Percentiles rank a stretch among this genome's conserved stretches.
phyloP scores from a whole-genome alignment of 2,329 filamentous ascomycete genomes.

The Amylocarpus encephaloides region DNA sequence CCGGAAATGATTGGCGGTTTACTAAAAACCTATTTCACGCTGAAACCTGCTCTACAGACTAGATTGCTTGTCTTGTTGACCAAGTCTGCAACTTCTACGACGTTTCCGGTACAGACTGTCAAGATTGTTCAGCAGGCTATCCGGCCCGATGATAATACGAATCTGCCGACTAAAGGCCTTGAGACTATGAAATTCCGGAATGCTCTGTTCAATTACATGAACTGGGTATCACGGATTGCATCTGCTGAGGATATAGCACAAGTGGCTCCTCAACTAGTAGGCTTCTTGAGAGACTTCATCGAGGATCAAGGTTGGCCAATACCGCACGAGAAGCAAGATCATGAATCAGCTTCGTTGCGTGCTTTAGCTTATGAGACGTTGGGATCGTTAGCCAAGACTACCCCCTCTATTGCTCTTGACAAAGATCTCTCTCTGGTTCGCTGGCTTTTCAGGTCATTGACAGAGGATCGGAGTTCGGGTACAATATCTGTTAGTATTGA shows the following conservation, averaged over 20 bases:
- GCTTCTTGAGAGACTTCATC: conserved; percentile 66
- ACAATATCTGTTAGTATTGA: conserved; percentile 81
- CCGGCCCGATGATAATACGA: conserved; percentile 36
- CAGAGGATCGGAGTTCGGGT: conserved; percentile 68
- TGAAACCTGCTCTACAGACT: conserved; percentile 67
- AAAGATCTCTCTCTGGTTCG: conserved; percentile 49
- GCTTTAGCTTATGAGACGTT: conserved; percentile 86
- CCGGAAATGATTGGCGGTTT: conserved; percentile 54
- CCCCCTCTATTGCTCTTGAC: conserved; percentile 49
- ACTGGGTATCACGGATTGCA: conserved; percentile 76
- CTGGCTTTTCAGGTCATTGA: conserved; percentile 80
- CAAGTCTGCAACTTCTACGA: conserved; percentile 69
- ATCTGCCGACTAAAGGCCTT: conserved; percentile 29
- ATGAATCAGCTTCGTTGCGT: conserved; percentile 61
- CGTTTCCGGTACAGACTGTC: conserved; percentile 61
- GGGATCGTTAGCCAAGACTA: conserved; percentile 67
- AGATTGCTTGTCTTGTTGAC: conserved; percentile 70
- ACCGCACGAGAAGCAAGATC: conserved; percentile 46
- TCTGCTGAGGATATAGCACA: conserved; percentile 51
- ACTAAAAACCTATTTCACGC: conserved; percentile 67
- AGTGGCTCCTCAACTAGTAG: conserved; percentile 63
- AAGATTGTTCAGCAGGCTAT: conserved; percentile 63
- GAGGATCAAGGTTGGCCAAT: conserved; percentile 77
- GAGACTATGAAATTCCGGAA: conserved; percentile 75
- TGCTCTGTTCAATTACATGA: conserved; percentile 78